Evolutionary conservation across 2,329 filamentous ascomycete species (phyloP).

Genomic region (Microsporum audouinii): DNA sequence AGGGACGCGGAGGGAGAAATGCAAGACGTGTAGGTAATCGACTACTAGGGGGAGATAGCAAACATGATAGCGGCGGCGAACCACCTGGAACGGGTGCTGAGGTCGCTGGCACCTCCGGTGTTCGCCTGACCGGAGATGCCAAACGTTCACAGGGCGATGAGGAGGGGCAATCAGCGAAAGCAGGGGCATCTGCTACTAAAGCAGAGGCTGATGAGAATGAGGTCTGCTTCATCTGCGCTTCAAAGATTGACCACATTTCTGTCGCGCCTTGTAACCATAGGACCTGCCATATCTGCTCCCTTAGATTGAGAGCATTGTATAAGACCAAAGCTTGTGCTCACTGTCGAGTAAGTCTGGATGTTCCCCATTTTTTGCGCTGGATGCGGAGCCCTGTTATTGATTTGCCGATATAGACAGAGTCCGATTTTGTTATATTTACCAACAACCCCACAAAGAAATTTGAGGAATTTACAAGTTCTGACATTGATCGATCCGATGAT

Average conservation of each 20-base stretch:
- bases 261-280: constrained; percentile 91
- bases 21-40: constrained; percentile 3
- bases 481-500: constrained; percentile 68
- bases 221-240: constrained; percentile 96
- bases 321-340: constrained; percentile 96
- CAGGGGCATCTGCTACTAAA: constrained; percentile 11
- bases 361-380: not conserved
- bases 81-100: constrained; percentile 29
- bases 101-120: constrained; percentile 34
- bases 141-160: constrained; percentile 23
- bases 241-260: constrained; percentile 72
- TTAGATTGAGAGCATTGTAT: constrained; percentile 84
- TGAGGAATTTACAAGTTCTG: constrained; percentile 63
- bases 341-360: constrained; percentile 56
- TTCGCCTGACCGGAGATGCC: constrained; percentile 40
- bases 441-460: constrained; percentile 71
- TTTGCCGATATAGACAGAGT: constrained; percentile 29
- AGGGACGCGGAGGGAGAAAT: not conserved
- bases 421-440: constrained; percentile 74
- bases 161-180: constrained; percentile 7
- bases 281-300: constrained; percentile 89
- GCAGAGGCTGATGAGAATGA: constrained; percentile 57
- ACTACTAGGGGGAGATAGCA: constrained; percentile 11
- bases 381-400: not conserved
- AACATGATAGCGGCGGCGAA: constrained; percentile 27